phyloP scores from a whole-genome alignment of 2,329 filamentous ascomycete genomes.

The Zymoseptoria brevis region DNA sequence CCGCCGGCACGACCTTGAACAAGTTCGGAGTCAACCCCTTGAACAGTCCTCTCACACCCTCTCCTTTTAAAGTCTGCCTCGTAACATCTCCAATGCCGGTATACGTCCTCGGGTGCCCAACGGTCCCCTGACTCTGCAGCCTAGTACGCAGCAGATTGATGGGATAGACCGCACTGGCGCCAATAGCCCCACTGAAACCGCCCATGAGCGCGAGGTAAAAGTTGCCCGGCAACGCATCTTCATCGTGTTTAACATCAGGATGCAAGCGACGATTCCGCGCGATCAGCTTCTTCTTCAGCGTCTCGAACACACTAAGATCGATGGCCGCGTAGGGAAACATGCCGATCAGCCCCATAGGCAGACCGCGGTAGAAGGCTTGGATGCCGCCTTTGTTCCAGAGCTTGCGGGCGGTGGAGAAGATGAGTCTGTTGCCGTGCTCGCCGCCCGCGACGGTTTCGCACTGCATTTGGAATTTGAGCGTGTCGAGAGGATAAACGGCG shows the following conservation, averaged over 20 bases:
- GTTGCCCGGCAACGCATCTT: conserved; percentile 67
- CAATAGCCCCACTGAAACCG: conserved; percentile 82
- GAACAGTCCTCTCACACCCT: conserved; percentile 81
- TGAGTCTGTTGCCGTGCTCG: conserved; percentile 71
- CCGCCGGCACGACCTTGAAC: conserved; percentile 88
- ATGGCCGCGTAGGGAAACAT: conserved; percentile 98
- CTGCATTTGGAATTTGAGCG: conserved; percentile 78
- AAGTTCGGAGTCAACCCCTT: conserved; percentile 93
- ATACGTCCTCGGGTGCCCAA: conserved; percentile 84
- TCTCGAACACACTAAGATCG: conserved; percentile 91
- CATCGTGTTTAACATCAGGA: conserved; percentile 61
- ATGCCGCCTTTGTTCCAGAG: conserved; percentile 75
- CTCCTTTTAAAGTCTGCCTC: conserved; percentile 68
- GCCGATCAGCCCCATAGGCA: conserved; percentile 87
- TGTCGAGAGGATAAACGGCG: conserved; percentile 89
- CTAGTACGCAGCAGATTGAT: conserved; percentile 81
- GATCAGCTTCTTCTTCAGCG: conserved; percentile 70
- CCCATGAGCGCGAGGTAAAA: conserved; percentile 82
- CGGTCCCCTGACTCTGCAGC: conserved; percentile 80
- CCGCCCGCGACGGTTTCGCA: conserved; percentile 88
- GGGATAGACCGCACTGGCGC: conserved; percentile 89
- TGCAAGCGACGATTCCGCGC: conserved; percentile 53
- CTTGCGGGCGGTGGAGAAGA: conserved; percentile 72
- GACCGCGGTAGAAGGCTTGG: conserved; percentile 75
- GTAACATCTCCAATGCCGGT: conserved; percentile 86